Percentiles rank a stretch among this genome's conserved stretches.
Conservation (phyloP, 2,329 filamentous ascomycete species). For the Scytalidium sp. region DNA sequence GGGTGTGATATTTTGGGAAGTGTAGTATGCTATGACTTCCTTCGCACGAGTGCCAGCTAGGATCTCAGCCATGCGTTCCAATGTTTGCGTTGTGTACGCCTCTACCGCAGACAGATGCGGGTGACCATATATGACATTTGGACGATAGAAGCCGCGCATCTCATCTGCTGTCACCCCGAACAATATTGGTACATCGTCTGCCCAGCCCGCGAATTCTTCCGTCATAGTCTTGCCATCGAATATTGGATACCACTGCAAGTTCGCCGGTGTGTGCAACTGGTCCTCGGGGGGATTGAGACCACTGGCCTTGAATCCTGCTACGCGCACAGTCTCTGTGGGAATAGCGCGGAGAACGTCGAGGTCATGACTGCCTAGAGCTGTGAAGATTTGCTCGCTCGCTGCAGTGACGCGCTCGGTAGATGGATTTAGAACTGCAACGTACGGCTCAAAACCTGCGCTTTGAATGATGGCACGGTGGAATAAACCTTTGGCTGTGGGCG, state of each 20-base stretch:
- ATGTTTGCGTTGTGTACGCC: background rate
- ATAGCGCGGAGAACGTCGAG: background rate
- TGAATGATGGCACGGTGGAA: slow-evolving; percentile 33
- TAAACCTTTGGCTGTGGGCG: background rate
- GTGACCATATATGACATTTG: background rate
- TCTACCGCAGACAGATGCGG: background rate
- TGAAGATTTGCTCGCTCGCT: background rate
- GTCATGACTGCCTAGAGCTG: background rate
- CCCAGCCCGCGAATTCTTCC: background rate
- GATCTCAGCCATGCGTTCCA: background rate
- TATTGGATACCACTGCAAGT: background rate
- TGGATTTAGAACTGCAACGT: background rate
- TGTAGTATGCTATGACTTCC: background rate
- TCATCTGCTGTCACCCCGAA: background rate
- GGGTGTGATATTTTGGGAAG: background rate
- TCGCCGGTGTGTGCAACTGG: background rate
- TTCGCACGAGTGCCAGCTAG: background rate
- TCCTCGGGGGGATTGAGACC: background rate
- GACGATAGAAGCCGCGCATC: background rate
- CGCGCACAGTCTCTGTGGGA: background rate
- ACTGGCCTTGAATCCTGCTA: background rate
- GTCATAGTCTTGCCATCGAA: background rate
- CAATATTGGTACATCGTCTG: background rate
- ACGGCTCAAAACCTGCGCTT: slow-evolving; percentile 11
- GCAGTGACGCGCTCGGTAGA: background rate